phyloP scores from a whole-genome alignment of 805 yeast genomes.

The Saccharomycopsis fermentans region DNA sequence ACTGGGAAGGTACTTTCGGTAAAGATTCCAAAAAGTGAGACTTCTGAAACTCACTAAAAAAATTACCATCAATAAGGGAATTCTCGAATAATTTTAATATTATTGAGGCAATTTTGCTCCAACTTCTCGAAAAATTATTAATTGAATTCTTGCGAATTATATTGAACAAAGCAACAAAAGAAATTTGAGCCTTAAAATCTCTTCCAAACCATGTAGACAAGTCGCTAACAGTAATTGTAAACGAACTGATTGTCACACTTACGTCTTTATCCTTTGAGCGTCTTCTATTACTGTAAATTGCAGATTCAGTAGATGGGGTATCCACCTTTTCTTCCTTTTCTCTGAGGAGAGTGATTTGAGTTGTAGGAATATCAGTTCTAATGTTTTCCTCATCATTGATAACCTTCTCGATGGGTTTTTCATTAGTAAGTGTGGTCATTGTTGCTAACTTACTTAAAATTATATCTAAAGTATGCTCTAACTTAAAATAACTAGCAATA shows the following conservation, averaged over 20 bases:
- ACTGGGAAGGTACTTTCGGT: conserved; percentile 56
- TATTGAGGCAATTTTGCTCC: conserved; percentile 53
- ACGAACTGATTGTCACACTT: not conserved
- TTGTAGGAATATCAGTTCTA: conserved; percentile 35
- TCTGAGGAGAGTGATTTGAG: conserved; percentile 27
- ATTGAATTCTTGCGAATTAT: conserved; percentile 51
- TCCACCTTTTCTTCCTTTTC: not conserved
- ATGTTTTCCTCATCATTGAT: conserved; percentile 23
- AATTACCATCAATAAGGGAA: conserved; percentile 57
- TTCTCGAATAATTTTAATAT: conserved; percentile 60
- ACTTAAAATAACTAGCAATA: conserved; percentile 56
- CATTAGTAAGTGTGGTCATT: conserved; percentile 51
- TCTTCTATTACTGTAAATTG: conserved; percentile 8
- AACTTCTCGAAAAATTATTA: conserved; percentile 38
- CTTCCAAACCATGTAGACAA: conserved; percentile 76
- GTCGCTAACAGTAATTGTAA: conserved; percentile 62
- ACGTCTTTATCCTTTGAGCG: not conserved
- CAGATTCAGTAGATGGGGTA: conserved; percentile 1
- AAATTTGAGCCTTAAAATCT: conserved; percentile 84
- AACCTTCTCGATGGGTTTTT: conserved; percentile 20
- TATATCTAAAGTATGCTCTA: conserved; percentile 49
- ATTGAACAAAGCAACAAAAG: conserved; percentile 77
- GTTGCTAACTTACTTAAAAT: conserved; percentile 58
- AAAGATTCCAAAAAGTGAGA: conserved; percentile 40
- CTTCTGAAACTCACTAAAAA: conserved; percentile 56